Conservation (phyloP, 768 basidiomycete species). For the Naganishia kalamii region DNA sequence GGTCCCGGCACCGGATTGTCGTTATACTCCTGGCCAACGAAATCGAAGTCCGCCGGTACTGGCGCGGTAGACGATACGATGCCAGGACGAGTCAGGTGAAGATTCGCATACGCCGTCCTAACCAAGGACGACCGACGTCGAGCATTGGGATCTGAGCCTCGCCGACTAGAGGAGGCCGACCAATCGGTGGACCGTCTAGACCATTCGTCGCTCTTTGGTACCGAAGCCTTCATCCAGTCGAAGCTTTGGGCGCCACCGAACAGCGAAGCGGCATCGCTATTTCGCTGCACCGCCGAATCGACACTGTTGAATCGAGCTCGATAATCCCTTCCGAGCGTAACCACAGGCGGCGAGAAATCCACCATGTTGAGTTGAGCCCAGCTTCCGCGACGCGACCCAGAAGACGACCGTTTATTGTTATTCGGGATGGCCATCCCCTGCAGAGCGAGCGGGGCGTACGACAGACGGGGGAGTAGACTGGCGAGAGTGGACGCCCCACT, state of each 20-base stretch:
- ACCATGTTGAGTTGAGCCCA: background rate
- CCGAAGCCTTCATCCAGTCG: slow-evolving; percentile 8
- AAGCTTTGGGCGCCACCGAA: background rate
- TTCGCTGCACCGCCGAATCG: background rate
- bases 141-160: background rate
- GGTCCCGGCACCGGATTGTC: background rate
- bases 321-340: background rate
- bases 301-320: slow-evolving; percentile 12
- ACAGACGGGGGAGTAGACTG: background rate
- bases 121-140: background rate
- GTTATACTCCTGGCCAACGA: background rate
- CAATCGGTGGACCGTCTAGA: background rate
- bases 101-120: background rate
- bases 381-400: background rate
- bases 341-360: background rate
- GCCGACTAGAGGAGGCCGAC: background rate
- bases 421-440: background rate
- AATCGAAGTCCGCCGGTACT: background rate
- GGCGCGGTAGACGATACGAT: too few species aligned
- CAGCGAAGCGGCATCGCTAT: slow-evolving; percentile 1
- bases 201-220: background rate
- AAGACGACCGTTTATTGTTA: background rate
- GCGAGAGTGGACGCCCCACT: background rate
- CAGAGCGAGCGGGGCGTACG: background rate
- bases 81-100: background rate